These are phyloP conservation scores for Thalia dealbata DNA, from an alignment of 176 grass and related monocot genomes.

Conservation along the genomic window DNA sequence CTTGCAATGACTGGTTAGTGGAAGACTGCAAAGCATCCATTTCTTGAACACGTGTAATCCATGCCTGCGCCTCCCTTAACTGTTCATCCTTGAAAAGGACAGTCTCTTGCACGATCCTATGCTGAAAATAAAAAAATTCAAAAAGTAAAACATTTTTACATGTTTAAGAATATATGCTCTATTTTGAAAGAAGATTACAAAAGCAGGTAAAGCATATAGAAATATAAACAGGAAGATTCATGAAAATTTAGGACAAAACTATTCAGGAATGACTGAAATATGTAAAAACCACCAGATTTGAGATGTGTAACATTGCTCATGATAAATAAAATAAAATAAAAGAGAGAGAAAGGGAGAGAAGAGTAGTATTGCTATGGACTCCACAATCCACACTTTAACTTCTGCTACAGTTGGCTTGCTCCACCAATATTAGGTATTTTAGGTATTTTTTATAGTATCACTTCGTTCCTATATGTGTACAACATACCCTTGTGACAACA, in stretches of 20 bases:
- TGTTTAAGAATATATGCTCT: neutral
- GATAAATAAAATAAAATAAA: neutral
- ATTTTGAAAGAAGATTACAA: neutral
- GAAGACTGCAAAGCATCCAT: constrained; percentile 79
- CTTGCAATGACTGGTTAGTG: constrained; percentile 60
- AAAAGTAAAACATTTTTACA: too few species aligned
- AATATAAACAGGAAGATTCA: neutral
- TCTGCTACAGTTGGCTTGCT: too few species aligned
- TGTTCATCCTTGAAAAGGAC: constrained; percentile 96
- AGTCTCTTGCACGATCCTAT: constrained; percentile 84
- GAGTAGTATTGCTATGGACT: too few species aligned
- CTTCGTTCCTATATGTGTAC: too few species aligned
- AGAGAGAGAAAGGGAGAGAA: neutral
- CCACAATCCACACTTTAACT: too few species aligned
- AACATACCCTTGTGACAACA: too few species aligned
- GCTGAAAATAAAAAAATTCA: too few species aligned
- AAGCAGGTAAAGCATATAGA: neutral
- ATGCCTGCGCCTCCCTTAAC: constrained; percentile 86
- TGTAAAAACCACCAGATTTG: neutral
- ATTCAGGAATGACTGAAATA: too few species aligned
- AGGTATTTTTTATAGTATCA: too few species aligned
- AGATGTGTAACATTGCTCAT: too few species aligned
- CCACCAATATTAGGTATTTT: too few species aligned
- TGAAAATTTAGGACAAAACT: neutral
- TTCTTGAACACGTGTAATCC: constrained; percentile 91